A percentile compares a stretch with the other conserved stretches of the same genome.
Conservation (phyloP, 257 asterid genomes). For the Scutellaria minor region DNA sequence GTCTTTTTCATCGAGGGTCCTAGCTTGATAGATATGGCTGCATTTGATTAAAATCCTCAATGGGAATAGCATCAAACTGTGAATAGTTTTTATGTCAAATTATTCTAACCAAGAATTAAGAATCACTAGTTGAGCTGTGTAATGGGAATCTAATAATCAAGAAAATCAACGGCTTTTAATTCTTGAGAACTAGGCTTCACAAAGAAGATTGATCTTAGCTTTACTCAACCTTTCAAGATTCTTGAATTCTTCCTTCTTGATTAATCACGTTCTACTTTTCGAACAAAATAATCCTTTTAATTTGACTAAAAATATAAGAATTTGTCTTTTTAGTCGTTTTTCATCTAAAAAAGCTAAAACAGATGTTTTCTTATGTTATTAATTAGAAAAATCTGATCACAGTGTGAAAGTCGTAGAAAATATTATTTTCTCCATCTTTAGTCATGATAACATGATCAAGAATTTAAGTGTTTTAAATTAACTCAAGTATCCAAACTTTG, state of each 20-base stretch:
- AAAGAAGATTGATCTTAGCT: slow-evolving; percentile 24
- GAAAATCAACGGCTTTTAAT: slow-evolving; percentile 21
- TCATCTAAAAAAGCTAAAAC: too few species aligned
- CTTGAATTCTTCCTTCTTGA: neutral
- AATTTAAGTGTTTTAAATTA: neutral
- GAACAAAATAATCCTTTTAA: too few species aligned
- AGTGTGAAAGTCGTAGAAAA: too few species aligned
- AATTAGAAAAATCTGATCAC: too few species aligned
- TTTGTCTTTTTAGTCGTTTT: too few species aligned
- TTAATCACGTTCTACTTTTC: too few species aligned
- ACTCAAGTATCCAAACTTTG: neutral
- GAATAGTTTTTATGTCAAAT: slow-evolving; percentile 8
- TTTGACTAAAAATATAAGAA: too few species aligned
- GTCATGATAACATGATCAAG: slow-evolving; percentile 1
- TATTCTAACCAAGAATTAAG: slow-evolving; percentile 20
- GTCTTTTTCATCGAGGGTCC: slow-evolving; percentile 36
- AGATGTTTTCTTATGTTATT: too few species aligned
- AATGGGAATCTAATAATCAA: slow-evolving; percentile 26
- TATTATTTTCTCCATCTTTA: too few species aligned
- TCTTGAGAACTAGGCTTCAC: slow-evolving; percentile 29
- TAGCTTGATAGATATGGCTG: slow-evolving; percentile 1
- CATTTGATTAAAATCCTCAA: slow-evolving; percentile 2
- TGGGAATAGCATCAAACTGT: slow-evolving; percentile 31
- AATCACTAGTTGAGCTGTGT: neutral
- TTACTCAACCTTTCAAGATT: neutral